phyloP scores from a whole-genome alignment of 2,329 filamentous ascomycete species.

The Corniculantispora saksenae region DNA sequence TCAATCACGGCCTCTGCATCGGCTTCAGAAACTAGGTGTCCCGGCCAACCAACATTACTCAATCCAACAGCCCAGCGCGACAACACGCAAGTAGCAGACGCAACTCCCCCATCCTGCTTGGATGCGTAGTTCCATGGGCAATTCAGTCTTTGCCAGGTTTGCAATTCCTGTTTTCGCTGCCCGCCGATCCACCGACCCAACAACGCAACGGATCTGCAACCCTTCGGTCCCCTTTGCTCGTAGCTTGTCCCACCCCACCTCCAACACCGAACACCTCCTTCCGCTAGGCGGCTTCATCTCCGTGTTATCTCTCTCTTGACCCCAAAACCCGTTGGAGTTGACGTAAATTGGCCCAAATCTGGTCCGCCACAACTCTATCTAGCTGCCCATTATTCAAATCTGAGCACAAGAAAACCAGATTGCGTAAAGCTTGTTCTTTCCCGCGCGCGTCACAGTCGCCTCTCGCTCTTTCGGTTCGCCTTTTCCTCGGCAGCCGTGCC shows the following conservation, averaged over 20 bases:
- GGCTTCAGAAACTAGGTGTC: no score
- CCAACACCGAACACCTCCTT: neutral
- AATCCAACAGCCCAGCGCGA: neutral
- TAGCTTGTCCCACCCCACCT: neutral
- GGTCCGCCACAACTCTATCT: constrained; percentile 1
- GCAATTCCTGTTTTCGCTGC: neutral
- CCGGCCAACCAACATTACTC: neutral
- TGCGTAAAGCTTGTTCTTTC: neutral
- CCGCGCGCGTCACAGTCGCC: neutral
- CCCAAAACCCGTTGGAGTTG: constrained; percentile 11
- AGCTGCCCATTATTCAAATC: neutral
- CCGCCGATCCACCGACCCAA: neutral
- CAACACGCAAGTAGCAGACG: neutral
- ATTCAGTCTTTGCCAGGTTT: neutral
- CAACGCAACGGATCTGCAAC: neutral
- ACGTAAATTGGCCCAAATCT: neutral
- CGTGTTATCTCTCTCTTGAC: neutral
- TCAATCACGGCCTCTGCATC: no score
- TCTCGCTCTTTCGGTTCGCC: constrained; percentile 2
- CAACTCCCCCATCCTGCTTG: neutral
- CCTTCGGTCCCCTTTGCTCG: neutral
- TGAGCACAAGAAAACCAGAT: neutral
- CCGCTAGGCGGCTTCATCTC: constrained; percentile 12
- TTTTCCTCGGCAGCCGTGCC: neutral
- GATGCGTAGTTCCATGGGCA: neutral